A percentile compares a stretch with the other conserved stretches of the same genome.
Evolutionary conservation across 768 basidiomycete genomes (phyloP).

Genomic region (Terana coerulea): DNA sequence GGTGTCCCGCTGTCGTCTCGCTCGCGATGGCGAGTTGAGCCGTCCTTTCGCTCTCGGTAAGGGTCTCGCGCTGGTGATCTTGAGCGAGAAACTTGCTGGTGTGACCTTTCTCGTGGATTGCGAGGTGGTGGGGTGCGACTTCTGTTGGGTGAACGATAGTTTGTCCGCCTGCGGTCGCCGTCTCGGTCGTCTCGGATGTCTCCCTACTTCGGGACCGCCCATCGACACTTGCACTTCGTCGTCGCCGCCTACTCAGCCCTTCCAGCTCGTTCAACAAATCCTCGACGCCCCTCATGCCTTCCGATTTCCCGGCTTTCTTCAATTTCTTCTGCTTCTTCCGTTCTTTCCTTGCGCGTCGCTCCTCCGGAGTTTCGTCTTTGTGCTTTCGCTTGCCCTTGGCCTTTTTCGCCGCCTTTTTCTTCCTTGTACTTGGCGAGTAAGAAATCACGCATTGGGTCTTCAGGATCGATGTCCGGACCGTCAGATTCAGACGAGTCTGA

Average conservation of each 20-base stretch:
- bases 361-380: constrained; percentile 77
- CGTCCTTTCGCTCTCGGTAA: not conserved
- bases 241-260: constrained; percentile 13
- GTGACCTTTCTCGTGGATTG: not conserved
- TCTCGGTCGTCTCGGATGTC: not conserved
- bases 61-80: not conserved
- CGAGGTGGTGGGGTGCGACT: not conserved
- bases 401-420: constrained; percentile 57
- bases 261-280: constrained; percentile 54
- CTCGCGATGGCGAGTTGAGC: not conserved
- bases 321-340: constrained; percentile 67
- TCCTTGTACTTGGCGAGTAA: constrained; percentile 73
- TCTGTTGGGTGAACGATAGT: not conserved
- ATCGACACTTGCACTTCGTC: not conserved
- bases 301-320: constrained; percentile 53
- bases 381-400: constrained; percentile 60
- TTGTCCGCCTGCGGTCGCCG: not conserved
- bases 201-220: constrained; percentile 2
- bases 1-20: constrained; percentile 5
- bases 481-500: constrained; percentile 68
- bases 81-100: not conserved
- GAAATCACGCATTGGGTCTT: constrained; percentile 98
- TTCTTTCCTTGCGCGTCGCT: constrained; percentile 71
- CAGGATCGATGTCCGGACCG: constrained; percentile 77
- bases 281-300: constrained; percentile 63